Percentiles rank a stretch among this genome's conserved stretches.
phyloP scores from a whole-genome alignment of 1,139 yeast species.

The Suhomyces coccinellae region DNA sequence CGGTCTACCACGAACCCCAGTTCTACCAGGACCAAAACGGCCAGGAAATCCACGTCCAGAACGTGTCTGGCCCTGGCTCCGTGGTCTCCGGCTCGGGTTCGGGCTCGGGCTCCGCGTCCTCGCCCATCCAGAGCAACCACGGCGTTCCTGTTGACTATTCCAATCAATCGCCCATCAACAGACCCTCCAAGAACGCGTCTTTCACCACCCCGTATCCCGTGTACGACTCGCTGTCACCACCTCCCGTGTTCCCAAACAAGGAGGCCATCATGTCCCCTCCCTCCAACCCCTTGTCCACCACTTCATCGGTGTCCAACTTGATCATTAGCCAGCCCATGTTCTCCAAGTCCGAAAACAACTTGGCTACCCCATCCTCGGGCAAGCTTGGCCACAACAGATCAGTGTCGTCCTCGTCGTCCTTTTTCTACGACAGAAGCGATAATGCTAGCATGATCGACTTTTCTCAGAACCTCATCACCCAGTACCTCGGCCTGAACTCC shows the following conservation, averaged over 20 bases:
- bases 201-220: constrained; percentile 10
- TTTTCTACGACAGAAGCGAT: constrained; percentile 38
- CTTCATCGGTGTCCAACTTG: constrained; percentile 43
- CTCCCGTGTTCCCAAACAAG: constrained; percentile 17
- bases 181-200: neutral
- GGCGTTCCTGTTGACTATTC: neutral
- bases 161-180: constrained; percentile 4
- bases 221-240: constrained; percentile 16
- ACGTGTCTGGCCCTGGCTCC: constrained; percentile 5
- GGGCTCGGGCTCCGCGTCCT: constrained; percentile 3
- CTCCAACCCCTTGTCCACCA: constrained; percentile 35
- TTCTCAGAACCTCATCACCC: constrained; percentile 44
- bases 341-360: constrained; percentile 35
- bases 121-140: neutral
- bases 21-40: constrained; percentile 5
- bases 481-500: constrained; percentile 55
- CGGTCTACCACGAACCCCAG: constrained; percentile 5
- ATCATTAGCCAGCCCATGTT: constrained; percentile 21
- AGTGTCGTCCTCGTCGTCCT: constrained; percentile 41
- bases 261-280: constrained; percentile 27
- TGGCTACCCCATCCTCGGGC: constrained; percentile 19
- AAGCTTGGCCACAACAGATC: constrained; percentile 37
- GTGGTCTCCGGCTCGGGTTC: constrained; percentile 7
- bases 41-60: neutral
- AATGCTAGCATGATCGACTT: constrained; percentile 41